phyloP scores from a whole-genome alignment of 2,329 filamentous ascomycete species.

The Aureobasidium lini region DNA sequence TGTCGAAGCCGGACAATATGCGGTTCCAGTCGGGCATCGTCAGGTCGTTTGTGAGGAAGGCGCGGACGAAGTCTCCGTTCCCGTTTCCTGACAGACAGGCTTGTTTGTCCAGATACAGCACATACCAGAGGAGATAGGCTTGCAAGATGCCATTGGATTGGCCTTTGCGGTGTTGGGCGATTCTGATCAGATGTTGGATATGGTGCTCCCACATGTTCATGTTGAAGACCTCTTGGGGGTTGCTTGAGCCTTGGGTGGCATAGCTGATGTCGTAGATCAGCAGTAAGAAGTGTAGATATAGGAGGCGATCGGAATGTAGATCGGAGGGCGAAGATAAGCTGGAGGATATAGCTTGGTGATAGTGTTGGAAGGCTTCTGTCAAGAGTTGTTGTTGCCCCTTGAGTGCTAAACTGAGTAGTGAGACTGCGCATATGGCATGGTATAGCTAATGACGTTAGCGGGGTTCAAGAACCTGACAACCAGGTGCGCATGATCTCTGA shows the following conservation, averaged over 20 bases:
- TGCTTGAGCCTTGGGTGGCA: constrained; percentile 36
- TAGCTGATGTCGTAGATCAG: constrained; percentile 48
- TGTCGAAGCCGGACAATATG: background rate
- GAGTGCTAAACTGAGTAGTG: constrained; percentile 45
- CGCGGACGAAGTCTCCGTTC: background rate
- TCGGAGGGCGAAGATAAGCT: constrained; percentile 42
- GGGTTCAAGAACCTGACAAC: background rate
- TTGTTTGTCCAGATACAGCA: constrained; percentile 49
- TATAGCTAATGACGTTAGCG: constrained; percentile 37
- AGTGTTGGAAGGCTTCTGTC: constrained; percentile 47
- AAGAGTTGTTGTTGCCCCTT: constrained; percentile 35
- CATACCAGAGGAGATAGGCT: constrained; percentile 47
- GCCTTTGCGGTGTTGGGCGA: constrained; percentile 37
- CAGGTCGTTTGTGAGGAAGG: constrained; percentile 13
- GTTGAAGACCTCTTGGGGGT: constrained; percentile 32
- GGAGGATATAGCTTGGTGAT: constrained; percentile 42
- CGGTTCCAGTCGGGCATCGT: constrained; percentile 2
- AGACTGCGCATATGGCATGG: constrained; percentile 53
- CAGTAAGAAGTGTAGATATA: constrained; percentile 50
- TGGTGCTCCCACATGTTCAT: constrained; percentile 49
- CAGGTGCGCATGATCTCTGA: background rate
- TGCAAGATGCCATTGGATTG: constrained; percentile 36
- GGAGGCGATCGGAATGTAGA: constrained; percentile 48
- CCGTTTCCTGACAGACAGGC: constrained; percentile 36
- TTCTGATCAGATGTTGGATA: constrained; percentile 44